phyloP scores from a whole-genome alignment of 495 filamentous ascomycete genomes.

The Xylaria telfairii region DNA sequence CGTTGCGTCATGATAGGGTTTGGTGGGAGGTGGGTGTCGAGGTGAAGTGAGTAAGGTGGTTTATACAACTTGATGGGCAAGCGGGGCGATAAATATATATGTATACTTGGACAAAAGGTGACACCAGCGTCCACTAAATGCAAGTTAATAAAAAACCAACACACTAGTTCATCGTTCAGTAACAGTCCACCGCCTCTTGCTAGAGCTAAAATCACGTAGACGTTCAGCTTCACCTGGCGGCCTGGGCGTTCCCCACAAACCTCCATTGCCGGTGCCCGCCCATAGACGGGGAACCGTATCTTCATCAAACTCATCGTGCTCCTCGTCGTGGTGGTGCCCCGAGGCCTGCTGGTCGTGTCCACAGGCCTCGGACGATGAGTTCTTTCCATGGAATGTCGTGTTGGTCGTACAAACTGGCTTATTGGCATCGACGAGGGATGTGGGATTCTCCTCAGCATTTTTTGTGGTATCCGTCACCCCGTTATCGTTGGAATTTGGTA shows the following conservation, averaged over 20 bases:
- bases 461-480: neutral
- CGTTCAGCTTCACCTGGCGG: conserved; percentile 47
- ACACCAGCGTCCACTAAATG: too few relatives aligned
- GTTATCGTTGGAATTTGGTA: conserved; percentile 4
- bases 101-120: neutral
- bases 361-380: neutral
- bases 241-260: conserved; percentile 46
- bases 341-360: neutral
- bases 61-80: neutral
- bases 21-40: neutral
- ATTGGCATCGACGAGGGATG: neutral
- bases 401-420: neutral
- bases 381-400: neutral
- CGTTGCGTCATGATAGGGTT: conserved; percentile 10
- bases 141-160: too few relatives aligned
- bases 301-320: conserved; percentile 35
- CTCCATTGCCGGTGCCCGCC: conserved; percentile 35
- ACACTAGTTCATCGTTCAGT: conserved; percentile 41
- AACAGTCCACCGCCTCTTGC: conserved; percentile 55
- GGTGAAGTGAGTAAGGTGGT: neutral
- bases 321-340: conserved; percentile 27
- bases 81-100: neutral
- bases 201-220: conserved; percentile 42
- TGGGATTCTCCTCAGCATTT: neutral
- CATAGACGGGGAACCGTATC: conserved; percentile 28